These are phyloP conservation scores for Arthrobotrys megalospora DNA, from an alignment of 2,329 filamentous ascomycete genomes.

Conservation along the genomic window DNA sequence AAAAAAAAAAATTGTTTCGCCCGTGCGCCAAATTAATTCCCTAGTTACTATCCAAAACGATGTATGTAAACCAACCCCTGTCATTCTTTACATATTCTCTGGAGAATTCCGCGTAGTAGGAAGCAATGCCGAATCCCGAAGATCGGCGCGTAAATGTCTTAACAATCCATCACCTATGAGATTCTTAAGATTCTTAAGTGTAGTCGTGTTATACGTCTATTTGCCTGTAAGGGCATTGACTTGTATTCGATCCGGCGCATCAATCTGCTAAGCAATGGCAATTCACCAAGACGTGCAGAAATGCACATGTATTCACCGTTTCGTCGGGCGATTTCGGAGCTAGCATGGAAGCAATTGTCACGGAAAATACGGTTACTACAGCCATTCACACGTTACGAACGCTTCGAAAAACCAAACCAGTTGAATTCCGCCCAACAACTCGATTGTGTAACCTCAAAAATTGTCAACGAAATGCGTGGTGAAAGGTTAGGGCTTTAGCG, in stretches of 20 bases:
- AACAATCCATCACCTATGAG: not conserved
- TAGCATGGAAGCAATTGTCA: not conserved
- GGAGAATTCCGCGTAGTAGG: conserved; percentile 38
- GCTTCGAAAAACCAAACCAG: not conserved
- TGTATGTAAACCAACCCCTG: not conserved
- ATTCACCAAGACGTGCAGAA: not conserved
- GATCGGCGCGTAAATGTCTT: conserved; percentile 11
- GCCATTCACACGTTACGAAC: not conserved
- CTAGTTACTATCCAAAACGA: not conserved
- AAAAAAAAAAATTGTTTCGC: not conserved
- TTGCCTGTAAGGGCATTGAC: conserved; percentile 22
- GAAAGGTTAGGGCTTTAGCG: conserved; percentile 8
- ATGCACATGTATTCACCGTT: conserved; percentile 8
- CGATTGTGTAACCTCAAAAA: conserved; percentile 14
- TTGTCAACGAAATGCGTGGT: not conserved
- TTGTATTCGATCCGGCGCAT: not conserved
- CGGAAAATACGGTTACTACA: not conserved
- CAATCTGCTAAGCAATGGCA: not conserved
- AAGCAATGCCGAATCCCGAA: conserved; percentile 37
- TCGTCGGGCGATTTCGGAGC: conserved; percentile 43
- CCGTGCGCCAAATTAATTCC: not conserved
- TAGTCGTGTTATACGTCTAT: conserved; percentile 25
- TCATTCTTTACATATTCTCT: not conserved
- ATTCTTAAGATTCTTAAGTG: not conserved
- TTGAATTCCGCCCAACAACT: conserved; percentile 21